Percentiles rank a stretch among this genome's conserved stretches.
phyloP scores from a whole-genome alignment of 2,329 filamentous ascomycete species.

The Colletotrichum lupini region DNA sequence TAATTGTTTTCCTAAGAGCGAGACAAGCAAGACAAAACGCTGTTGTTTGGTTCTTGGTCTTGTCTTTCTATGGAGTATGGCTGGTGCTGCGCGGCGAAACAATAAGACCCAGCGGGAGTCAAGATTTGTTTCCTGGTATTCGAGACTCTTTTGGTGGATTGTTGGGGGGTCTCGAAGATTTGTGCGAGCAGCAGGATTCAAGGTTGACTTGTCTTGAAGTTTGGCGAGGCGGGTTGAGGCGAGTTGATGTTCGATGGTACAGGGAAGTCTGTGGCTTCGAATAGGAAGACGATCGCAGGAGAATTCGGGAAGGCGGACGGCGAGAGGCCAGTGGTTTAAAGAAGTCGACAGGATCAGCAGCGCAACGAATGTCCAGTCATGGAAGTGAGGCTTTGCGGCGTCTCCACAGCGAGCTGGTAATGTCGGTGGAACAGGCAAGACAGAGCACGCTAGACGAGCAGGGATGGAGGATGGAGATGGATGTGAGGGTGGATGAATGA shows the following conservation, averaged over 20 bases:
- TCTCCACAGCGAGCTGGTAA: conserved; percentile 36
- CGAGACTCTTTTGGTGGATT: background rate
- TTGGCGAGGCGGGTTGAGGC: conserved; percentile 19
- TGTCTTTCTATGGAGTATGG: background rate
- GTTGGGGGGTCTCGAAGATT: conserved; percentile 13
- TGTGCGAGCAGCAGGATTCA: conserved; percentile 16
- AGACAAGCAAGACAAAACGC: conserved; percentile 3
- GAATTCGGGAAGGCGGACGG: conserved; percentile 21
- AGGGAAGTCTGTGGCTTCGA: conserved; percentile 35
- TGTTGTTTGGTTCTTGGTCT: conserved; percentile 10
- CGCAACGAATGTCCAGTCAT: conserved; percentile 35
- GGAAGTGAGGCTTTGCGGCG: conserved; percentile 38
- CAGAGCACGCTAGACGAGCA: conserved; percentile 34
- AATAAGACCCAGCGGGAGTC: background rate
- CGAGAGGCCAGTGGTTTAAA: conserved; percentile 36
- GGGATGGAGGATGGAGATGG: conserved; percentile 4
- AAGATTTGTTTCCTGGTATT: background rate
- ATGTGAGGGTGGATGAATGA: background rate
- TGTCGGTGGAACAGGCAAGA: conserved; percentile 37
- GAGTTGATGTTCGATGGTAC: conserved; percentile 25
- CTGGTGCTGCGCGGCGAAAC: conserved; percentile 3
- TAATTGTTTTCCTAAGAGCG: conserved; percentile 3
- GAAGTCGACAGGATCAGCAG: conserved; percentile 35
- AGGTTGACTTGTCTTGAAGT: background rate
- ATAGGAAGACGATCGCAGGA: conserved; percentile 28